phyloP scores from a whole-genome alignment of 108 stramenopile genomes.

The Cyclotella cryptica region DNA sequence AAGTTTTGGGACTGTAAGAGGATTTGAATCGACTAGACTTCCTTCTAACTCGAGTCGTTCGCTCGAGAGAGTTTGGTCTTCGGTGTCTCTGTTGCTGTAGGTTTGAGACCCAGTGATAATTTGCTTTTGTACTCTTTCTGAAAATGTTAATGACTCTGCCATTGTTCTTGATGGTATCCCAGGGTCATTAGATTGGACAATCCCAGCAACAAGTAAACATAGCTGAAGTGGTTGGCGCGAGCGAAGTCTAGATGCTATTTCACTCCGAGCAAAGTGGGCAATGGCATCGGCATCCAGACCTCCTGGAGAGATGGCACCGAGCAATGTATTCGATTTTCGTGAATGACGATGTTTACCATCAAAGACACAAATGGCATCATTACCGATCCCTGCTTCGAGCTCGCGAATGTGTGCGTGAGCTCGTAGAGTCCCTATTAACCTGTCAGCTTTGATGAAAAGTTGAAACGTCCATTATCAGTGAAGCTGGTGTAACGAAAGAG shows the following conservation, averaged over 20 bases:
- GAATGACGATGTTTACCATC: slow-evolving; percentile 12
- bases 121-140: slow-evolving; percentile 51
- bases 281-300: slow-evolving; percentile 70
- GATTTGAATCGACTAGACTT: neutral
- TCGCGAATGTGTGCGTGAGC: slow-evolving; percentile 63
- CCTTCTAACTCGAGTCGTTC: neutral
- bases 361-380: slow-evolving; percentile 60
- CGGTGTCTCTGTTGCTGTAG: slow-evolving; percentile 5
- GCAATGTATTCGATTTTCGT: neutral
- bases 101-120: slow-evolving; percentile 38
- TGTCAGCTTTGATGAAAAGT: slow-evolving; percentile 51
- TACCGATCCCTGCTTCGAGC: slow-evolving; percentile 71
- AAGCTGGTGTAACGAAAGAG: neutral
- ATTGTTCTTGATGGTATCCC: neutral
- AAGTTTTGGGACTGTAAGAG: slow-evolving; percentile 53
- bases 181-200: slow-evolving; percentile 41
- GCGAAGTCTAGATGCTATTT: slow-evolving; percentile 58
- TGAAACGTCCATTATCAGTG: too few species aligned
- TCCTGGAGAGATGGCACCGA: slow-evolving; percentile 7
- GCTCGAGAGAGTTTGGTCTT: neutral
- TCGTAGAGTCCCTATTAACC: slow-evolving; percentile 58
- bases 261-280: slow-evolving; percentile 65
- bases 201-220: slow-evolving; percentile 75
- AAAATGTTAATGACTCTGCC: slow-evolving; percentile 11
- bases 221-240: slow-evolving; percentile 53